phyloP scores from a whole-genome alignment of 495 filamentous ascomycete genomes.

The Aspergillus egyptiacus region DNA sequence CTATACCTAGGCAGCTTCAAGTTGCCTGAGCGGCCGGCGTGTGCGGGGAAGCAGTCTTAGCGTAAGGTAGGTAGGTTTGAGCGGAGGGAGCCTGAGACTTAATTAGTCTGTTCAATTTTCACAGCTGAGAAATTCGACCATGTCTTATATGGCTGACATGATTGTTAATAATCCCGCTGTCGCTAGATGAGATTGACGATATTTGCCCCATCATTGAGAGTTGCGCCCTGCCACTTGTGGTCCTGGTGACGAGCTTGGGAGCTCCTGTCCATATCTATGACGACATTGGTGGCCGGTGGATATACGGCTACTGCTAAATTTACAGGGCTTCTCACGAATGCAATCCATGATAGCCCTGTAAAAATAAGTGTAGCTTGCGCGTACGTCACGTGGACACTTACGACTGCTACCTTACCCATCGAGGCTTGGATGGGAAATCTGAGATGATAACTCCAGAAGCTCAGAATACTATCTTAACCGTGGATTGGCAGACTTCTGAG shows the following conservation, averaged over 20 bases:
- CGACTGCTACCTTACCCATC: not conserved
- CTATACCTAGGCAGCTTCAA: too few relatives aligned
- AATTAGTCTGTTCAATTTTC: not conserved
- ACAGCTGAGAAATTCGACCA: not conserved
- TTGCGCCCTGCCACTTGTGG: not conserved
- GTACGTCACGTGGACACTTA: not conserved
- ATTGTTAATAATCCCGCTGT: not conserved
- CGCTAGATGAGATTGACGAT: not conserved
- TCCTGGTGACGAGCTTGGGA: not conserved
- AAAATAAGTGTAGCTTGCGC: not conserved
- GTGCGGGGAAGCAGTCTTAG: slow-evolving; percentile 18
- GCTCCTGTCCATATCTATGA: slow-evolving; percentile 1
- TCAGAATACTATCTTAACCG: too few relatives aligned
- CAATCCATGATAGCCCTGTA: not conserved
- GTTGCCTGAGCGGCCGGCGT: too few relatives aligned
- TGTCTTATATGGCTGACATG: not conserved
- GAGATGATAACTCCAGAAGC: too few relatives aligned
- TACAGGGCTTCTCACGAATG: not conserved
- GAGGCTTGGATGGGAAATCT: too few relatives aligned
- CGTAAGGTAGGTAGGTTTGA: not conserved
- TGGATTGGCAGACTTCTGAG: too few relatives aligned
- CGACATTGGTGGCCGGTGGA: not conserved
- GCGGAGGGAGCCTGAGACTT: not conserved
- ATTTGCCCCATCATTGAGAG: not conserved
- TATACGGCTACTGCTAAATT: not conserved